Evolutionary conservation across 2,329 filamentous ascomycete genomes (phyloP), one percentile per base, ranked within the genome.

Genomic region (Pyrenophora teres): DNA sequence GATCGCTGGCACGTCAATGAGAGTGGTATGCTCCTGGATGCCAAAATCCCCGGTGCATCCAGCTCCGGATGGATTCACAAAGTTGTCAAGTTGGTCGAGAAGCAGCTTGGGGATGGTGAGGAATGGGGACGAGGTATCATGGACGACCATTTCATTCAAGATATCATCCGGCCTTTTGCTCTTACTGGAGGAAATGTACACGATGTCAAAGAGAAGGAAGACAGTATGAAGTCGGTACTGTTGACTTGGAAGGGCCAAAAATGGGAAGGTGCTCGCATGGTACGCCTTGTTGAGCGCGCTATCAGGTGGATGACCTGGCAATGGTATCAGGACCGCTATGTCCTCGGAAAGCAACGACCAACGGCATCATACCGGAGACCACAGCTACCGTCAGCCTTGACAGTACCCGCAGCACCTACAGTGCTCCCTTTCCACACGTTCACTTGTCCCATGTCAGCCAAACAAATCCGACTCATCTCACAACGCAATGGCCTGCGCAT

Each of bases 351-450:
- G 58, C 80, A 84, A 48, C 81, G 84, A 18, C 75, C 82, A 3
- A 62, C 76, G 6, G 80, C 80, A 9, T 80, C 77, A 60, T 97
- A 97, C 71, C 76, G 78, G 30, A 81, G 94, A 44, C 89, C 90
- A 9, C 86, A 85, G 53, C 78, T 96, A 9, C 94, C 93, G 3
- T 74, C 80, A 3, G 82, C 81, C 36, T 79, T 99, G 27, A 83
- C 88, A 0, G 83, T 96, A 8, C 94, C 94, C 3, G 86, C 89
- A 25, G 93, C 94, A 5, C 94, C 94, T 2, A 99, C 94, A 0
- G 92, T 99, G 1, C 80, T 99, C 1, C 94, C 94, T 0, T 99
- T 99, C 68, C 94, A 99, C 72, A 97, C 94, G 0, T 99, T 99
- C 68, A 99, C 94, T 1, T 96, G 90, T 59, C 94, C 94, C 0